These are phyloP conservation scores for Kwoniella dendrophila DNA, from an alignment of 768 basidiomycete species.

Conservation along the genomic window DNA sequence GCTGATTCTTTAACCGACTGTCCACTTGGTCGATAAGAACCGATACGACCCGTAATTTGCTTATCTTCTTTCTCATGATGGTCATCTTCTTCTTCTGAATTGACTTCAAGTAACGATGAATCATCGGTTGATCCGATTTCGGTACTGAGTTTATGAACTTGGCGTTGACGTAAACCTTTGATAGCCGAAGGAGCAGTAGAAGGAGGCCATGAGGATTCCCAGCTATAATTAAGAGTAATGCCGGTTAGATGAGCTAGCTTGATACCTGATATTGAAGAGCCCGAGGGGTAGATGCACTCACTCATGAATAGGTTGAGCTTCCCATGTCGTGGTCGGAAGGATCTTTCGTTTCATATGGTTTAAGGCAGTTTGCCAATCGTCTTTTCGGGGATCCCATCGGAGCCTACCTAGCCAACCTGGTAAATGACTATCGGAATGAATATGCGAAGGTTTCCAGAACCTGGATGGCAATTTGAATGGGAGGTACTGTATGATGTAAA, in stretches of 20 bases:
- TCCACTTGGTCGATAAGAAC: background rate
- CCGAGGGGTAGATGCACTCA: too few species aligned
- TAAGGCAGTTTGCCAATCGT: constrained; percentile 18
- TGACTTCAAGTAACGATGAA: too few species aligned
- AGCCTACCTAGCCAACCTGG: constrained; percentile 31
- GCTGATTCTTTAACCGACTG: background rate
- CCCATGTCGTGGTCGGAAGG: constrained; percentile 13
- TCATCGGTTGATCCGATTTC: too few species aligned
- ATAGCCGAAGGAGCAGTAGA: background rate
- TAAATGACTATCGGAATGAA: background rate
- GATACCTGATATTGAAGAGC: background rate
- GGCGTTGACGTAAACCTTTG: too few species aligned
- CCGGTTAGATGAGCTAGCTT: too few species aligned
- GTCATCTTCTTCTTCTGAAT: too few species aligned
- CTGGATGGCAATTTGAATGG: constrained; percentile 29
- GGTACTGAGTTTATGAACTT: too few species aligned
- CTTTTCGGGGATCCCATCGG: constrained; percentile 37
- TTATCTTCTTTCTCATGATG: too few species aligned
- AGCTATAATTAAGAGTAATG: background rate
- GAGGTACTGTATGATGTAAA: constrained; percentile 10
- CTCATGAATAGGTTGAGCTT: constrained; percentile 10
- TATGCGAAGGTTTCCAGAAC: constrained; percentile 15
- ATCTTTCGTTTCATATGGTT: constrained; percentile 7
- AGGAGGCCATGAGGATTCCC: background rate
- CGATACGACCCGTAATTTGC: background rate